Conservation (phyloP, 345 rosid genomes). For the Aethionema arabicum region DNA sequence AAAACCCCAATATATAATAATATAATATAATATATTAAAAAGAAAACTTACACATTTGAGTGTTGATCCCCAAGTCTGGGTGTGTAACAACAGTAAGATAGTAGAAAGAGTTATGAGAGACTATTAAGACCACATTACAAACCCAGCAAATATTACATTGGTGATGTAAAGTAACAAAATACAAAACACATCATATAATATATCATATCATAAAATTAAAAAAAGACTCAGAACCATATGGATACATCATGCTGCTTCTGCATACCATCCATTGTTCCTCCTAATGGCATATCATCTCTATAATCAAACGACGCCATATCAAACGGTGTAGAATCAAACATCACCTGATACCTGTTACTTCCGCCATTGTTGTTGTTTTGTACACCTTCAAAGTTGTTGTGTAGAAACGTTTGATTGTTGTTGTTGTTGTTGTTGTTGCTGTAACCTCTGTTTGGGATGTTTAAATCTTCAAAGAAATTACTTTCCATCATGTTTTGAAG, state of each 20-base stretch:
- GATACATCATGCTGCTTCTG: constrained; percentile 76
- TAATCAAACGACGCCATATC: constrained; percentile 61
- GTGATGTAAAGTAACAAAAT: constrained; percentile 17
- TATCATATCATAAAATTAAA: neutral
- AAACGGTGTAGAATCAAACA: constrained; percentile 64
- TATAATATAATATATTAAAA: constrained; percentile 8
- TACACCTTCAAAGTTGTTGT: constrained; percentile 45
- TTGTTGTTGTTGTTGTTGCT: constrained; percentile 24
- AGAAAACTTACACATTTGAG: constrained; percentile 18
- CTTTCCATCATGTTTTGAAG: constrained; percentile 51
- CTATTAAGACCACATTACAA: constrained; percentile 27
- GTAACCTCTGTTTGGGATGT: constrained; percentile 40
- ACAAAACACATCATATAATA: neutral
- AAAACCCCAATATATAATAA: constrained; percentile 1
- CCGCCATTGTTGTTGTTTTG: constrained; percentile 35
- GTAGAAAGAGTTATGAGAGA: constrained; percentile 8
- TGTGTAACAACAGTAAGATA: constrained; percentile 17
- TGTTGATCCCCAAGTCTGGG: constrained; percentile 28
- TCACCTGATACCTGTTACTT: constrained; percentile 44
- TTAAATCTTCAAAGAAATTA: constrained; percentile 57
- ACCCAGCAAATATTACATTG: constrained; percentile 34
- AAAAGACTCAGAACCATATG: constrained; percentile 56
- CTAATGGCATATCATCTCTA: constrained; percentile 65
- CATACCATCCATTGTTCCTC: constrained; percentile 45
- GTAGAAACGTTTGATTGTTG: constrained; percentile 49